phyloP scores from a whole-genome alignment of 805 yeast species.

The Wickerhamiella slavikovae region DNA sequence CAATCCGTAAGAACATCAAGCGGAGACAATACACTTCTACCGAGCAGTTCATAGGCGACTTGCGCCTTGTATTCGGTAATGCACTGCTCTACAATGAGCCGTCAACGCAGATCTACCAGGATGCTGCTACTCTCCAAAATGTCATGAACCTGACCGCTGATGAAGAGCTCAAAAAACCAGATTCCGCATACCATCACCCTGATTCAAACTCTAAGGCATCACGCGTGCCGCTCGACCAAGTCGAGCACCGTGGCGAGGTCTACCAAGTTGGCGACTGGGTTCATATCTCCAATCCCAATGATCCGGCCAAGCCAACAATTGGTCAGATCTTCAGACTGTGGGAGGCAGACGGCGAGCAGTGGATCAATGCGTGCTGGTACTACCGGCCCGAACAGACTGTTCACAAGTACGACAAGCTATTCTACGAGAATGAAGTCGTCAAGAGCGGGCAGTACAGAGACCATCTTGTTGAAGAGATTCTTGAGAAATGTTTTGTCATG shows the following conservation, averaged over 20 bases:
- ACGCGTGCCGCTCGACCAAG: constrained; percentile 62
- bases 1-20: constrained; percentile 60
- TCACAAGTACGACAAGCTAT: constrained; percentile 73
- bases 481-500: constrained; percentile 86
- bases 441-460: constrained; percentile 94
- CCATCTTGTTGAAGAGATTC: constrained; percentile 70
- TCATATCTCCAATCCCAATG: constrained; percentile 68
- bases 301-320: constrained; percentile 71
- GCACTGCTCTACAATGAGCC: constrained; percentile 45
- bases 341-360: constrained; percentile 62
- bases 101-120: constrained; percentile 35
- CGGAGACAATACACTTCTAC: constrained; percentile 63
- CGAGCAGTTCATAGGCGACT: constrained; percentile 57
- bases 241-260: constrained; percentile 46
- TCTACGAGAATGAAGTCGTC: constrained; percentile 86
- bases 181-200: constrained; percentile 39
- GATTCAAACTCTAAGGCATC: constrained; percentile 38
- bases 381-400: constrained; percentile 96
- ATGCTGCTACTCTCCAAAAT: constrained; percentile 41
- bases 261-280: constrained; percentile 94
- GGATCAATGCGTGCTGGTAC: constrained; percentile 95
- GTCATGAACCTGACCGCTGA: constrained; percentile 35
- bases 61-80: constrained; percentile 53
- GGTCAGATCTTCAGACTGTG: constrained; percentile 89
- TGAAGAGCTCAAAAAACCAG: constrained; percentile 63